Evolutionary conservation across 2,329 filamentous ascomycete species (phyloP), one percentile per base, ranked within the genome.

Genomic region (Cordyceps tenuipes): DNA sequence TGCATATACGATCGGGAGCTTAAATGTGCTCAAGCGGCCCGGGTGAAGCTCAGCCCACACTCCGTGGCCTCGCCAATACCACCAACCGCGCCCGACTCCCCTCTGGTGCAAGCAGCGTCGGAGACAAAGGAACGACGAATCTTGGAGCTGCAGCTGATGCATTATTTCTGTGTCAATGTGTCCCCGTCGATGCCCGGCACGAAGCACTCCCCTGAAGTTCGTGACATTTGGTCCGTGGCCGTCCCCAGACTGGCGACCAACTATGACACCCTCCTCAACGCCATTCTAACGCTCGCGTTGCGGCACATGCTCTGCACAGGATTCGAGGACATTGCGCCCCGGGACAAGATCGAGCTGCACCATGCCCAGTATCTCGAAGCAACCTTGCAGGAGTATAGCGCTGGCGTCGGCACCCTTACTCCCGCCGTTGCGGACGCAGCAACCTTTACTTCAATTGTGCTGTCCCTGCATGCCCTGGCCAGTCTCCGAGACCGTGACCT

Each of bases 111-210:
- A 9, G 26, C 50, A 19, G 43, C 21, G 46, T 52, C 56, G 2
- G 65, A 67, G 39, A 61, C 55, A 23, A 63, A 62, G 8, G 62
- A 63, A 23, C 62, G 65, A 1, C 57, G 66, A 29, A 56, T 63
- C 39, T 62, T 64, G 57, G 67, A 69, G 55, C 62, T 69, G n/a
- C 62, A 62, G 19, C 61, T 67, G 15, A 26, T 68, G 31, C 66
- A 68, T 43, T 46, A 61, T 57, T 69, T 65, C 41, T 61, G 61
- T 2, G 53, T 63, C 6, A 48, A 63, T 6, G 63, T 66, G 2
- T 62, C 60, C n/a, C 57, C 39, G 21, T 65, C 66, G 2, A 46
- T 68, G 3, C 61, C 67, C 2, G 64, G 67, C 26, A 63, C 58
- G 2, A 29, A 29, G 5, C 64, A 67, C 39, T 52, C 63, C 15